Evolutionary conservation across 768 basidiomycete species (phyloP).

Genomic region (Kockovaella imperatae): DNA sequence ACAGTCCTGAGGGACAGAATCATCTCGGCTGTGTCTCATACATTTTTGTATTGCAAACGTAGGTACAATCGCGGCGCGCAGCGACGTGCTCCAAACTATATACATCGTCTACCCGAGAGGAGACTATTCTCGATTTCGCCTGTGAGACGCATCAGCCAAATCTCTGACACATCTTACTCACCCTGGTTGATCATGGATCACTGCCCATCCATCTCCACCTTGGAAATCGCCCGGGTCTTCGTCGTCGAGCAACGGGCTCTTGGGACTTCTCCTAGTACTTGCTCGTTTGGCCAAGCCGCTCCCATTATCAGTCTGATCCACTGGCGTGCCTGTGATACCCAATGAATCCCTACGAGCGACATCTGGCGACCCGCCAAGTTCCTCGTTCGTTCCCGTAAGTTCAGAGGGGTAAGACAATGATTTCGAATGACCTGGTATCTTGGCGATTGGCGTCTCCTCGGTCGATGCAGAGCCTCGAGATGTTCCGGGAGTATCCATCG

Average conservation of each 20-base stretch:
- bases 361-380: neutral
- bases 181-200: too few species aligned
- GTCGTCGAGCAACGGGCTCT: constrained; percentile 33
- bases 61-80: too few species aligned
- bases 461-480: too few species aligned
- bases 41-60: too few species aligned
- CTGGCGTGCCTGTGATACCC: neutral
- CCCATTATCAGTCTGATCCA: neutral
- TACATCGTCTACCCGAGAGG: too few species aligned
- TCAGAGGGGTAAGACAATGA: constrained; percentile 3
- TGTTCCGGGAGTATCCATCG: constrained; percentile 4
- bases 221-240: constrained; percentile 39
- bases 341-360: neutral
- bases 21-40: too few species aligned
- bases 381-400: neutral
- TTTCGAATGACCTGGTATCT: constrained; percentile 10
- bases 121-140: too few species aligned
- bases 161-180: constrained; percentile 26
- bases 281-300: constrained; percentile 9
- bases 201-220: constrained; percentile 39
- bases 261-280: constrained; percentile 21
- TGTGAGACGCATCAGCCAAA: neutral
- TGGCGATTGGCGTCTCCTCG: constrained; percentile 15
- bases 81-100: too few species aligned
- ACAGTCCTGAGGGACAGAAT: too few species aligned